These are phyloP conservation scores for Talaromyces adpressus DNA, from an alignment of 495 filamentous ascomycete species.

Conservation along the genomic window DNA sequence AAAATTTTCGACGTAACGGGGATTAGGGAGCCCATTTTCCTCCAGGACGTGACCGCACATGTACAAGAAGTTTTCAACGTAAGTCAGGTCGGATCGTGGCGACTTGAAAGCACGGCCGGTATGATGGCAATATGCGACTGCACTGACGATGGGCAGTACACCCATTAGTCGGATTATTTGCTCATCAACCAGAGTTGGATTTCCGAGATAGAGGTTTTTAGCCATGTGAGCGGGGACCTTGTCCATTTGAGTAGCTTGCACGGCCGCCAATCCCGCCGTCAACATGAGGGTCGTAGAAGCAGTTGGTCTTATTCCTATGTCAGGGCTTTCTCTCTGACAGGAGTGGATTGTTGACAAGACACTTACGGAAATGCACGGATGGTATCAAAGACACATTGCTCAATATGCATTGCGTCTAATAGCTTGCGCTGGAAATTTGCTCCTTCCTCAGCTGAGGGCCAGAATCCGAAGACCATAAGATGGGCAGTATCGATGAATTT, in stretches of 20 bases:
- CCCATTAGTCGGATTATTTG: slow-evolving; percentile 17
- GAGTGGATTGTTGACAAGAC: background rate
- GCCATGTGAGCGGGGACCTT: background rate
- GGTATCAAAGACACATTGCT: slow-evolving; percentile 17
- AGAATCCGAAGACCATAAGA: slow-evolving; percentile 26
- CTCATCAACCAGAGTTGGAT: slow-evolving; percentile 9
- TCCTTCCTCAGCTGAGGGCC: slow-evolving; percentile 18
- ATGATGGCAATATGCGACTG: slow-evolving; percentile 18
- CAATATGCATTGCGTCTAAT: slow-evolving; percentile 18
- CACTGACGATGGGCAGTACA: no score
- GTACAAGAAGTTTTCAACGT: slow-evolving; percentile 35
- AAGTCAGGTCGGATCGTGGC: slow-evolving; percentile 19
- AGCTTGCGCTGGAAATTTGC: slow-evolving; percentile 15
- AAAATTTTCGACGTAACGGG: slow-evolving; percentile 10
- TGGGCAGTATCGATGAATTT: slow-evolving; percentile 35
- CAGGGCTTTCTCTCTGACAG: background rate
- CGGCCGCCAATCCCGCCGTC: background rate
- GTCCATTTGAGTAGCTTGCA: no score
- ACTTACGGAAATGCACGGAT: slow-evolving; percentile 27
- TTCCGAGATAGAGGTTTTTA: background rate
- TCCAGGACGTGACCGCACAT: slow-evolving; percentile 31
- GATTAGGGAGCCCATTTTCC: no score
- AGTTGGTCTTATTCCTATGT: background rate
- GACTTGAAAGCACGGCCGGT: background rate
- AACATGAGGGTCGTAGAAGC: background rate